A percentile compares a stretch with the other conserved stretches of the same genome.
These are phyloP conservation scores for Primulina eburnea DNA, from an alignment of 257 asterid species.

Conservation along the genomic window DNA sequence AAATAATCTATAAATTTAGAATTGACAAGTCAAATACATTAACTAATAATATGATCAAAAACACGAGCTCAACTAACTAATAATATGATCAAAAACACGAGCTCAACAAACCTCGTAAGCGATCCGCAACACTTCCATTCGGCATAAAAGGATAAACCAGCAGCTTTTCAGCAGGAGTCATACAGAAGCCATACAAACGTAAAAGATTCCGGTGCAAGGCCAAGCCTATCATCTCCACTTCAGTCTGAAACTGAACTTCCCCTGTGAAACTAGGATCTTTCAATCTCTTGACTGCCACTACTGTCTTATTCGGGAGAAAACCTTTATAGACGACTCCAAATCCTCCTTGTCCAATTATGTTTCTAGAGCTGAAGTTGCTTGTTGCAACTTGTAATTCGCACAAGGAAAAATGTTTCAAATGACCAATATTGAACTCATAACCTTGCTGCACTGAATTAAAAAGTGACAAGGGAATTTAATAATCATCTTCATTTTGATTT, in stretches of 20 bases:
- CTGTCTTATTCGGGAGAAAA: slow-evolving; percentile 58
- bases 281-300: slow-evolving; percentile 79
- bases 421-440: slow-evolving; percentile 57
- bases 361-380: slow-evolving; percentile 68
- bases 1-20: not conserved
- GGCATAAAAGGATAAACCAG: slow-evolving; percentile 91
- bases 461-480: slow-evolving; percentile 14
- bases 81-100: not conserved
- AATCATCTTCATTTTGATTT: slow-evolving; percentile 1
- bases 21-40: not conserved
- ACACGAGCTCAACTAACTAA: not conserved
- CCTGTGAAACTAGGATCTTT: slow-evolving; percentile 83
- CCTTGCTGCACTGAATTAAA: slow-evolving; percentile 73
- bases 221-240: slow-evolving; percentile 93
- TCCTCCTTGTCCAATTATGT: slow-evolving; percentile 88
- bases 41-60: not conserved
- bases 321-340: slow-evolving; percentile 90
- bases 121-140: slow-evolving; percentile 93
- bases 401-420: slow-evolving; percentile 66
- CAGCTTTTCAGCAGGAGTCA: slow-evolving; percentile 78
- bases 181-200: slow-evolving; percentile 78
- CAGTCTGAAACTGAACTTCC: slow-evolving; percentile 93
- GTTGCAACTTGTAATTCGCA: slow-evolving; percentile 86
- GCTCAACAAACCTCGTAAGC: slow-evolving; percentile 67
- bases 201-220: slow-evolving; percentile 91